Conservation (phyloP, 139 green algal genomes). For the Chlorella sp. region DNA sequence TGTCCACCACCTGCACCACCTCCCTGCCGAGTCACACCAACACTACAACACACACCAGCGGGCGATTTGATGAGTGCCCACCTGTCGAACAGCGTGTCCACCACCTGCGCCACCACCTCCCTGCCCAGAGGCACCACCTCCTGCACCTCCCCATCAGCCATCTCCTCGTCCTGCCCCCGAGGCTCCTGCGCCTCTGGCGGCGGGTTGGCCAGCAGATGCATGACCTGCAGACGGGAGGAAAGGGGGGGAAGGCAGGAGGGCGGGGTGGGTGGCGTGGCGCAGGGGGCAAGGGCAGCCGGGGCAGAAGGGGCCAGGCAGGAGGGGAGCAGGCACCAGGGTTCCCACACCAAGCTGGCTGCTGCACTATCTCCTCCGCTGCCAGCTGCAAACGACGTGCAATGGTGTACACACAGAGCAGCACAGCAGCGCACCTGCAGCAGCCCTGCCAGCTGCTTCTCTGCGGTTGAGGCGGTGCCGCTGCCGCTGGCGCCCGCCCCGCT, state of each 20-base stretch:
- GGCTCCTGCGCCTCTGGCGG: background rate
- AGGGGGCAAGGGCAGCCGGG: background rate
- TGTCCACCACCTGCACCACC: no score
- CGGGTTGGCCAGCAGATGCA: slow-evolving; percentile 43
- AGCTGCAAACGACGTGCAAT: background rate
- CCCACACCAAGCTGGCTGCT: no score
- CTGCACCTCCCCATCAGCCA: slow-evolving; percentile 16
- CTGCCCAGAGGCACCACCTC: slow-evolving; percentile 21
- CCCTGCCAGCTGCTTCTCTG: slow-evolving; percentile 57
- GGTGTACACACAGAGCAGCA: background rate
- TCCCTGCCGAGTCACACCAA: background rate
- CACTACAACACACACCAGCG: no score
- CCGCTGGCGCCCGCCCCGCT: background rate
- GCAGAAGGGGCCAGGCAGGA: background rate
- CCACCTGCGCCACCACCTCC: slow-evolving; percentile 49
- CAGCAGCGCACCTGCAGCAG: slow-evolving; percentile 52
- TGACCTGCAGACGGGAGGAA: background rate
- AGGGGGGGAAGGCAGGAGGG: background rate
- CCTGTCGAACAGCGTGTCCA: slow-evolving; percentile 59
- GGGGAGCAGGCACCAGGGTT: background rate
- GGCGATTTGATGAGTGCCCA: no score
- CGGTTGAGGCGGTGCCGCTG: background rate
- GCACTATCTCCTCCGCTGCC: no score
- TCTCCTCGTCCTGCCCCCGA: slow-evolving; percentile 4
- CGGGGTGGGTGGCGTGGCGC: background rate